These are phyloP conservation scores for Sclerotinia glacialis DNA, from an alignment of 2,329 filamentous ascomycete species.

Conservation along the genomic window DNA sequence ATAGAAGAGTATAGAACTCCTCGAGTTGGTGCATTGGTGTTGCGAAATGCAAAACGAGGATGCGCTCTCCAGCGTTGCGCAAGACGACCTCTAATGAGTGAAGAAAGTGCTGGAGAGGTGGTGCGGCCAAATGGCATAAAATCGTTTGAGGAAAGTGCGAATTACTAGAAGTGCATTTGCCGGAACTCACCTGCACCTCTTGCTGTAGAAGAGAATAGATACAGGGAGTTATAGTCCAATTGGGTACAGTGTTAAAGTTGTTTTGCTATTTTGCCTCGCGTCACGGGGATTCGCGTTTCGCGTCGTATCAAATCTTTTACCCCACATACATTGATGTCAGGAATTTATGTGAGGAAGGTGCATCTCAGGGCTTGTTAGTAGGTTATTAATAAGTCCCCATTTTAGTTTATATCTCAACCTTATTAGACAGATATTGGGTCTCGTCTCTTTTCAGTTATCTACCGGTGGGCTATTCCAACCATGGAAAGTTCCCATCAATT, in stretches of 20 bases:
- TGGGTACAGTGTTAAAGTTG: background rate
- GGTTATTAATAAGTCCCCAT: no score
- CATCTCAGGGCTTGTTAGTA: background rate
- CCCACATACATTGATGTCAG: constrained; percentile 5
- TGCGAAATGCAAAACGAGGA: constrained; percentile 24
- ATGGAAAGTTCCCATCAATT: background rate
- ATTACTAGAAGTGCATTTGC: constrained; percentile 25
- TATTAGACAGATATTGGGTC: background rate
- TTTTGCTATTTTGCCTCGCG: constrained; percentile 9
- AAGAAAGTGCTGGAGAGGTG: constrained; percentile 32
- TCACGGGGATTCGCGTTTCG: constrained; percentile 13
- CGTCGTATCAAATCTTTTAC: constrained; percentile 10
- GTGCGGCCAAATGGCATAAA: constrained; percentile 38
- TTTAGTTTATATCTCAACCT: background rate
- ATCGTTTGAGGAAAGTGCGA: constrained; percentile 26
- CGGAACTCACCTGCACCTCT: constrained; percentile 9
- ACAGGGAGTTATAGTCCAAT: background rate
- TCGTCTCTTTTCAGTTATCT: no score
- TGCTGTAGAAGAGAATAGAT: constrained; percentile 5
- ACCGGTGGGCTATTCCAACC: background rate
- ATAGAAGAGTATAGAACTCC: constrained; percentile 35
- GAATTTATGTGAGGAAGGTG: background rate
- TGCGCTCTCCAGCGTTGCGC: constrained; percentile 35
- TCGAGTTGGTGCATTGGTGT: constrained; percentile 29
- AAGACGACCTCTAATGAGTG: constrained; percentile 33